These are phyloP conservation scores for Phlyctochytrium planicorne DNA, from an alignment of 192 early-diverging fungal species.

Conservation along the genomic window DNA sequence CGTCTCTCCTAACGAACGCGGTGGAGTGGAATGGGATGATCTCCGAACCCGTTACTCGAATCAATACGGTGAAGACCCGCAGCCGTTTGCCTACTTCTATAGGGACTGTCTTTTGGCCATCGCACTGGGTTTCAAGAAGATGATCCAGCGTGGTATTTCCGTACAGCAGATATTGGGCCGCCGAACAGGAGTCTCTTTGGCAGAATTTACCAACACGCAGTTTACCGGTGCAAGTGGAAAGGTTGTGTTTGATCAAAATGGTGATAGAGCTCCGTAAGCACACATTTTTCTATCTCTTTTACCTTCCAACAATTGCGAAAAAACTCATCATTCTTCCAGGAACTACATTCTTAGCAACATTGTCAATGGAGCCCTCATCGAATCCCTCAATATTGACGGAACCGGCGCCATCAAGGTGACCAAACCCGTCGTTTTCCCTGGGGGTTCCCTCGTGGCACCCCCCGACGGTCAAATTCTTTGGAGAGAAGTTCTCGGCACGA, in stretches of 20 bases:
- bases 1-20: not conserved
- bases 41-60: not conserved
- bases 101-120: conserved; percentile 1
- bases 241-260: not conserved
- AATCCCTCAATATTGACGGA: not conserved
- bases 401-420: not conserved
- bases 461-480: not conserved
- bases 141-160: not conserved
- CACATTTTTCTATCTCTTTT: not conserved
- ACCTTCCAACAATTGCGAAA: not conserved
- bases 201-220: not conserved
- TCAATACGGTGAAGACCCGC: not conserved
- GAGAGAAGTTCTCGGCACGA: too few species aligned
- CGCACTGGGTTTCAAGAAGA: not conserved
- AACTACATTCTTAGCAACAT: not conserved
- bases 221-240: not conserved
- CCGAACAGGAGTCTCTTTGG: not conserved
- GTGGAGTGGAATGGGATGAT: not conserved
- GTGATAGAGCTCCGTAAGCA: not conserved
- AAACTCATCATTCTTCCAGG: not conserved
- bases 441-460: not conserved
- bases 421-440: not conserved
- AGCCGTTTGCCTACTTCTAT: not conserved
- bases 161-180: not conserved
- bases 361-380: not conserved